Evolutionary conservation across 1,284 basidiomycete species (phyloP), one percentile per base, ranked within the genome.

Genomic region (Dichomitus squalens): DNA sequence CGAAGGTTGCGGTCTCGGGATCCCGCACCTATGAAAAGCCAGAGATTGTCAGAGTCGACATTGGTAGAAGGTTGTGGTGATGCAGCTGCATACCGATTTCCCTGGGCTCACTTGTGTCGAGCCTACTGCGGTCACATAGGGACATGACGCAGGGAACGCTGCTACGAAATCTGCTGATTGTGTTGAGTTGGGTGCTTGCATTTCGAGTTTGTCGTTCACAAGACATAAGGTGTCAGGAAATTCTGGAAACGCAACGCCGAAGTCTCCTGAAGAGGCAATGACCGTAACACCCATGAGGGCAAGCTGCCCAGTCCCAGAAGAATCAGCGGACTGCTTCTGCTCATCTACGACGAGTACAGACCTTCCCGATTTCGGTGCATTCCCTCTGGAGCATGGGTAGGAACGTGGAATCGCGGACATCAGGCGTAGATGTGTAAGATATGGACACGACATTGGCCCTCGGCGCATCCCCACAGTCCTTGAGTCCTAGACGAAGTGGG

Each of bases 111-210:
- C 68, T 3, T 70, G 75, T 0, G 83, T 86, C 11, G 77, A 82
- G 18, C 84, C 84, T 7, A 87, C 84, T 8, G 82, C 62, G 5
- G 85, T 87, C 16, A 87, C 82, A 62, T 76, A 90, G 0, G 87
- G 87, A 68, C 87, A 55, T 29, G 52, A 55, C 31, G 53, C 50
- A 14, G 68, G 64, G 59, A 69, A 68, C 4, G 21, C 27, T 3
- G 67, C 70, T 35, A 57, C 52, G 53, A 57, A 63, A n/a, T 18
- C 23, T 12, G n/a, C 27, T 27, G 2, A n/a, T n/a, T n/a, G n/a
- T n/a, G n/a, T 16, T 14, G 36, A 34, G 25, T n/a, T 5, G 11
- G n/a, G n/a, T n/a, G n/a, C n/a, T n/a, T n/a, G n/a, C n/a, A n/a
- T 1, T n/a, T 14, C 36, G 4, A 54, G 38, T 1, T 27, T 41